Percentiles rank a stretch among this genome's conserved stretches.
These are phyloP conservation scores for Leccinellum luteum DNA, from an alignment of 768 basidiomycete species.

Conservation along the genomic window DNA sequence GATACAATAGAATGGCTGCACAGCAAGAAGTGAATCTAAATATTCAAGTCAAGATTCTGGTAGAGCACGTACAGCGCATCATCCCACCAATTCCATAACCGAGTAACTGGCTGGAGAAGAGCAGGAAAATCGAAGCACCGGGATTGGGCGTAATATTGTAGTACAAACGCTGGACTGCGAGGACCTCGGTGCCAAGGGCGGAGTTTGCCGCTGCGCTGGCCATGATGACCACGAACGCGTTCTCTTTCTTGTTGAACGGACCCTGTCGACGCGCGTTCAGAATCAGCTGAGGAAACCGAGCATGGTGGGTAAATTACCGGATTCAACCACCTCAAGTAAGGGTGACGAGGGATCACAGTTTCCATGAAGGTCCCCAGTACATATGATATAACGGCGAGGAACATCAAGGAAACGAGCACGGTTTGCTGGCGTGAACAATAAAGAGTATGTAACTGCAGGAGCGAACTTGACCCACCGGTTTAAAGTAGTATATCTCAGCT, in stretches of 20 bases:
- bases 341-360: constrained; percentile 42
- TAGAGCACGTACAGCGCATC: constrained; percentile 39
- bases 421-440: constrained; percentile 41
- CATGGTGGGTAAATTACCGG: constrained; percentile 31
- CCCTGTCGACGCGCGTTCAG: constrained; percentile 31
- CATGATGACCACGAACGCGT: constrained; percentile 58
- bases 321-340: constrained; percentile 48
- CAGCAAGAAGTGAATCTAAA: background rate
- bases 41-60: background rate
- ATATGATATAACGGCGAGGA: constrained; percentile 53
- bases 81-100: constrained; percentile 58
- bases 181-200: constrained; percentile 53
- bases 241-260: constrained; percentile 61
- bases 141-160: constrained; percentile 52
- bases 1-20: constrained; percentile 37
- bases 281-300: background rate
- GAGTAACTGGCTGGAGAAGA: constrained; percentile 35
- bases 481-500: constrained; percentile 65
- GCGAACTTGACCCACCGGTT: constrained; percentile 38
- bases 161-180: constrained; percentile 53
- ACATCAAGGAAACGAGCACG: constrained; percentile 51
- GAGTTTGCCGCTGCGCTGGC: constrained; percentile 53
- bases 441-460: background rate
- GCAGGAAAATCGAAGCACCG: constrained; percentile 44
- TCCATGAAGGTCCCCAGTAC: constrained; percentile 47